Conservation (phyloP, 345 rosid species). For the Angophora floribunda region DNA sequence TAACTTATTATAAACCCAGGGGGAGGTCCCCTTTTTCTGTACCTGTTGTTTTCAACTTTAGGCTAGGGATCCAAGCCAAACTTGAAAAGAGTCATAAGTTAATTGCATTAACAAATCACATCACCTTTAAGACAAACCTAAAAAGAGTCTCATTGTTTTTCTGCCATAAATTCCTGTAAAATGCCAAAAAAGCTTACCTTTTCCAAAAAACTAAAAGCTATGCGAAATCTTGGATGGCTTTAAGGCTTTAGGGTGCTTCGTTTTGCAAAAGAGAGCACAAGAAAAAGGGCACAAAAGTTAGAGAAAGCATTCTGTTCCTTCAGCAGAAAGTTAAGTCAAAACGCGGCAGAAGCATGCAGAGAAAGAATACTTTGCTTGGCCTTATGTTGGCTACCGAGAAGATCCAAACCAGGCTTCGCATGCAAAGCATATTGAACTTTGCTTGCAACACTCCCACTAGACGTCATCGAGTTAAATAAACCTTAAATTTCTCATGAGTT, state of each 20-base stretch:
- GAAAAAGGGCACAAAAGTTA: neutral
- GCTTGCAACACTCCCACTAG: neutral
- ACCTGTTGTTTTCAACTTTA: neutral
- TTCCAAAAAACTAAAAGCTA: neutral
- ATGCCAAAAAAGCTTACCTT: neutral
- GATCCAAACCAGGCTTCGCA: slow-evolving; percentile 11
- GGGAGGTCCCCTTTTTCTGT: neutral
- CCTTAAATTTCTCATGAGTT: neutral
- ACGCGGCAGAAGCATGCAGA: neutral
- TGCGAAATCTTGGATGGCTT: neutral
- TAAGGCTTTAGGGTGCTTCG: neutral
- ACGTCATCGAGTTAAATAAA: neutral
- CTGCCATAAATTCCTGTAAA: neutral
- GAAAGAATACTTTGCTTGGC: slow-evolving; percentile 27
- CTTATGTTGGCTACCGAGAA: neutral
- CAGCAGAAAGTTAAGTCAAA: neutral
- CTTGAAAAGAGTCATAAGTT: neutral
- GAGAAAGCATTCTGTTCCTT: neutral
- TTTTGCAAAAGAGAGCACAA: neutral
- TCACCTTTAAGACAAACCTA: neutral
- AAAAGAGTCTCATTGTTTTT: neutral
- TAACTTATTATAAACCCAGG: neutral
- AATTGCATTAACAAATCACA: neutral
- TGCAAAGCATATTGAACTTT: slow-evolving; percentile 32
- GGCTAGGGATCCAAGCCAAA: neutral